Evolutionary conservation across 192 early-diverging fungal species (phyloP), one percentile per base, ranked within the genome.

Genomic region (Coemansia sp.): DNA sequence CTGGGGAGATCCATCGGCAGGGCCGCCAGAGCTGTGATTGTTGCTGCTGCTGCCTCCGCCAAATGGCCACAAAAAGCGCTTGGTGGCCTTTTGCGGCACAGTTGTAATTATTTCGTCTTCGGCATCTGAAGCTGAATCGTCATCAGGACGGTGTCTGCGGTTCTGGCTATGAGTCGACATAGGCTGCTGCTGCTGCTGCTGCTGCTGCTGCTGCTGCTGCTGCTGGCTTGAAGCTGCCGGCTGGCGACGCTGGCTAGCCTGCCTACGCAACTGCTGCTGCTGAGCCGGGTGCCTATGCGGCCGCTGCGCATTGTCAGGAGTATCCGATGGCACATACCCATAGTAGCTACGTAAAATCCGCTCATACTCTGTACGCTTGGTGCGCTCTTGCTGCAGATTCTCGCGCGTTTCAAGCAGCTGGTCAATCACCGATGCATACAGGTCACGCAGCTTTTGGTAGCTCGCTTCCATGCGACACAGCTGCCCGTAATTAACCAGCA

Each of bases 41-140:
- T 52, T 48, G 44, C 40, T 19, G 57, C 63, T 23, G 21, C 54
- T 42, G 38, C 45, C 30, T 21, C 74, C 59, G 35, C 69, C 69
- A 46, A 78, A 72, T 3, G 70, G 75, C 75, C 75, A 78, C 19
- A 72, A 68, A 18, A 78, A 78, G 30, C 75, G 75, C 61, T 78
- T 78, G 20, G 68, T 70, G 6, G 70, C 75, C 55, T 71, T 71
- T 38, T 78, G 68, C 30, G 75, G 75, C 8, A 72, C 65, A 0
- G 65, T 68, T 0, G 75, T 68, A 21, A 72, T 78, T 33, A 78
- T 78, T 1, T 65, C 70, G 50, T 72, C 75, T n/a, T 78, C 73
- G 28, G 53, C 63, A 16, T 72, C 75, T 0, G 73, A 77, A 0
- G 55, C 73, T 10, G 73, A 77, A 43, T 77, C 73, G 49, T 69